Conservation (phyloP, 2,329 filamentous ascomycete species). For the Amauroascus verrucosus region DNA sequence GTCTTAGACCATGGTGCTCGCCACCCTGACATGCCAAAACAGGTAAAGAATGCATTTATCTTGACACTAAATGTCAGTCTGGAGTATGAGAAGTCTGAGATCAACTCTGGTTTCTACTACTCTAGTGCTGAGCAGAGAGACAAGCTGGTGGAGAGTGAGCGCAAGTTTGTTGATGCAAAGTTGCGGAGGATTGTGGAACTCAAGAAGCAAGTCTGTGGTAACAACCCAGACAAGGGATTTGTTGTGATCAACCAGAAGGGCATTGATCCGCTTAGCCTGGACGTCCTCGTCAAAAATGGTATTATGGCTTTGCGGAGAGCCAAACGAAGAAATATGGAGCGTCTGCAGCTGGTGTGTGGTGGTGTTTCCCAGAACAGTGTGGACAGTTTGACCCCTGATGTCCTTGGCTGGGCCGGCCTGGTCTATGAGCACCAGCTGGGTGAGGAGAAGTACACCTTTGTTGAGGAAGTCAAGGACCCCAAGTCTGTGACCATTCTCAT, state of each 20-base stretch:
- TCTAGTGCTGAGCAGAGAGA: slow-evolving; percentile 92
- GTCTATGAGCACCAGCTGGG: slow-evolving; percentile 97
- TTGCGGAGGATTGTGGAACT: slow-evolving; percentile 94
- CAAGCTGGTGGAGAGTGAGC: slow-evolving; percentile 95
- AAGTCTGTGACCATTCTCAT: slow-evolving; percentile 97
- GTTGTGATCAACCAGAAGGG: slow-evolving; percentile 99
- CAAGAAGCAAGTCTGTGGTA: slow-evolving; percentile 94
- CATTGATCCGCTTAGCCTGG: slow-evolving; percentile 89
- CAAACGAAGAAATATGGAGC: slow-evolving; percentile 98
- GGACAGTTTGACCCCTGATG: slow-evolving; percentile 76
- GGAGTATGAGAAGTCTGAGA: slow-evolving; percentile 98
- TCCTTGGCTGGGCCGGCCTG: slow-evolving; percentile 88
- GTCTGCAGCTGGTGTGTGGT: slow-evolving; percentile 87
- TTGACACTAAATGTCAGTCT: slow-evolving; percentile 91
- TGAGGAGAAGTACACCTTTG: slow-evolving; percentile 98
- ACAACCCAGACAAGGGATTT: slow-evolving; percentile 87
- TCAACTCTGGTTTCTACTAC: slow-evolving; percentile 99
- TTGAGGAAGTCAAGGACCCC: slow-evolving; percentile 96
- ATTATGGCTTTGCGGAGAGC: slow-evolving; percentile 89
- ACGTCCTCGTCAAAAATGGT: slow-evolving; percentile 94
- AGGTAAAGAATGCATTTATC: slow-evolving; percentile 89
- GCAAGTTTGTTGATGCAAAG: slow-evolving; percentile 91
- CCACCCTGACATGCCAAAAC: slow-evolving; percentile 97
- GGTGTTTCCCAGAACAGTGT: slow-evolving; percentile 91
- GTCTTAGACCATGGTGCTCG: slow-evolving; percentile 90